Evolutionary conservation across 768 basidiomycete species (phyloP), one percentile per base, ranked within the genome.

Genomic region (Cystofilobasidium ferigula): DNA sequence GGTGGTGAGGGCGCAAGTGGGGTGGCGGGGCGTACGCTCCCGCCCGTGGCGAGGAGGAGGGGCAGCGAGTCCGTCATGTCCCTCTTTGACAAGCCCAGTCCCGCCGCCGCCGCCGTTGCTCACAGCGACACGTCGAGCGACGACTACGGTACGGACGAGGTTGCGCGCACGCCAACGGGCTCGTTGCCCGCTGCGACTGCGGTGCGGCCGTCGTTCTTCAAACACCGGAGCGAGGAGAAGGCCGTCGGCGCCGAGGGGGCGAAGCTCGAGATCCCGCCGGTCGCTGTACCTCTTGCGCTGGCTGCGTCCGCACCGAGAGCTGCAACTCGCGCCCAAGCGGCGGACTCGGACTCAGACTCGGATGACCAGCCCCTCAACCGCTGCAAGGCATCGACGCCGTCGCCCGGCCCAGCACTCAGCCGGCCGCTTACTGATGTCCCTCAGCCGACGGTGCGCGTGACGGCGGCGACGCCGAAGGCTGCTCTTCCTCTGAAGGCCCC

Each of bases 131-230:
- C 30, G 30, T 30, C 51, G 26, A 65, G 64, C 24, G 65, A 67
- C 42, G 65, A 34, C 1, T 67, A 67, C 43, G 65, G 65, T 14
- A 30, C 47, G 14, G 64, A 60, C 35, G 64, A 65, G 8, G 28
- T 32, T 9, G 43, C 36, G 4, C n/a, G 24, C n/a, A 16, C 38
- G 34, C 34, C 51, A 28, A 30, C 6, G 38, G 20, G 47, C 28
- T n/a, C 38, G 14, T 12, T 12, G 20, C 18, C 40, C 12, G 38
- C 45, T 18, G 22, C 32, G 22, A 42, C 26, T 20, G 18, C 16
- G 45, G n/a, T n/a, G n/a, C 24, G 14, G 35, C 56, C 34, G 18
- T 28, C 9, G 12, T 20, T 32, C 43, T 16, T 47, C 61, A 59
- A 35, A 20, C 24, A 34, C 28, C 18, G 42, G 22, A n/a, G n/a